phyloP scores from a whole-genome alignment of 345 rosid genomes.

The Dipteronia dyeriana region DNA sequence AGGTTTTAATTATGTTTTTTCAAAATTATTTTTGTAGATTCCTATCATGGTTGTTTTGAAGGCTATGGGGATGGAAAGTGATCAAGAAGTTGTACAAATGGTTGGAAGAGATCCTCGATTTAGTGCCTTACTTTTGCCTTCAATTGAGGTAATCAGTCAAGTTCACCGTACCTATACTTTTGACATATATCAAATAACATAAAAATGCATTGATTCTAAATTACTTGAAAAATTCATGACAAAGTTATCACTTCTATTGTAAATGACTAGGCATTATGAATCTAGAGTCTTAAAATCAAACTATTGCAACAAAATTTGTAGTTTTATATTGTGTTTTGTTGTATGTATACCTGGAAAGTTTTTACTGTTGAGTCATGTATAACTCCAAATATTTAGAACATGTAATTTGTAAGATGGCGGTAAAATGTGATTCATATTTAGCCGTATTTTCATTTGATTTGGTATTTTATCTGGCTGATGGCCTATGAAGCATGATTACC shows the following conservation, averaged over 20 bases:
- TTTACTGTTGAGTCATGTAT: not conserved
- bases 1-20: not conserved
- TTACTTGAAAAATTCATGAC: not conserved
- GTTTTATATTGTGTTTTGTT: slow-evolving; percentile 3
- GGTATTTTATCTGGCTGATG: not conserved
- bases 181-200: not conserved
- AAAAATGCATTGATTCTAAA: not conserved
- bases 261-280: not conserved
- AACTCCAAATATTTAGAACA: not conserved
- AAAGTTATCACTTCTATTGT: not conserved
- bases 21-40: slow-evolving; percentile 38
- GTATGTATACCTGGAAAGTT: not conserved
- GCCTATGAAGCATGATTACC: not conserved
- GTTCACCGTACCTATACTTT: not conserved
- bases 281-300: not conserved
- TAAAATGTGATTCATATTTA: not conserved
- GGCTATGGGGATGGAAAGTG: slow-evolving; percentile 99
- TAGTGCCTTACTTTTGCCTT: slow-evolving; percentile 71
- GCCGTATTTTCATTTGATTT: not conserved
- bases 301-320: not conserved
- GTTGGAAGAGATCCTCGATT: slow-evolving; percentile 93
- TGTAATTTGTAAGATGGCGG: not conserved
- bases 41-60: slow-evolving; percentile 88
- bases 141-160: slow-evolving; percentile 67
- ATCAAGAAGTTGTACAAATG: slow-evolving; percentile 95